phyloP scores from a whole-genome alignment of 805 yeast species.

The Monosporozyma yasuniensis region DNA sequence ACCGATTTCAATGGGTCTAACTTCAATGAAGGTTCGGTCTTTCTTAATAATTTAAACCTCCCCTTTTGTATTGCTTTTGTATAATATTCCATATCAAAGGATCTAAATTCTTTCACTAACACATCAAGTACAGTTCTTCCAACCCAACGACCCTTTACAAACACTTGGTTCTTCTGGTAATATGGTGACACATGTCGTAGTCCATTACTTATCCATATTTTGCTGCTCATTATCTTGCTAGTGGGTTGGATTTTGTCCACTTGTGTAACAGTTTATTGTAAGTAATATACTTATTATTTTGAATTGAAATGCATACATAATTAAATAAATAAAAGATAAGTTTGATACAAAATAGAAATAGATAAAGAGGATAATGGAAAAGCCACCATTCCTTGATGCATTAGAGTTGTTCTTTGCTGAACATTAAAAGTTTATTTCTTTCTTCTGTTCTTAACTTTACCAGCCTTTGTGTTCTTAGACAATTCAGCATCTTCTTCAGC shows the following conservation, averaged over 20 bases:
- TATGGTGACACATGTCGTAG: slow-evolving; percentile 37
- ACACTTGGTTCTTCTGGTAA: slow-evolving; percentile 29
- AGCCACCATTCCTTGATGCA: background rate
- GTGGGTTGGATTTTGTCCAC: too few species aligned
- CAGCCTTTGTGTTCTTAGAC: slow-evolving; percentile 20
- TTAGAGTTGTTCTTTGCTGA: background rate
- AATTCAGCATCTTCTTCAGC: slow-evolving; percentile 27
- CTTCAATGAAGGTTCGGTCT: slow-evolving; percentile 6
- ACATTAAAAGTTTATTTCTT: slow-evolving; percentile 4
- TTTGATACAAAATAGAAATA: background rate
- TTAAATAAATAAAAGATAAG: background rate
- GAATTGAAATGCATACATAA: background rate
- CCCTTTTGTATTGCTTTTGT: slow-evolving; percentile 14
- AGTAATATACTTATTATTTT: background rate
- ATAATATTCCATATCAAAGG: slow-evolving; percentile 14
- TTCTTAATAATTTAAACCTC: slow-evolving; percentile 10
- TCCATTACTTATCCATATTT: slow-evolving; percentile 21
- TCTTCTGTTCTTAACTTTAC: slow-evolving; percentile 15
- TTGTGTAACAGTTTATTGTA: too few species aligned
- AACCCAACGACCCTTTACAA: slow-evolving; percentile 40
- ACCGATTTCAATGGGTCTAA: slow-evolving; percentile 8
- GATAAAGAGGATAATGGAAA: background rate
- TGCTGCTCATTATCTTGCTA: slow-evolving; percentile 4
- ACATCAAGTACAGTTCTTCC: slow-evolving; percentile 33
- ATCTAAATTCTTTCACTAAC: slow-evolving; percentile 33